These are phyloP conservation scores for Aspergillus campestris DNA, from an alignment of 495 filamentous ascomycete species.

Conservation along the genomic window DNA sequence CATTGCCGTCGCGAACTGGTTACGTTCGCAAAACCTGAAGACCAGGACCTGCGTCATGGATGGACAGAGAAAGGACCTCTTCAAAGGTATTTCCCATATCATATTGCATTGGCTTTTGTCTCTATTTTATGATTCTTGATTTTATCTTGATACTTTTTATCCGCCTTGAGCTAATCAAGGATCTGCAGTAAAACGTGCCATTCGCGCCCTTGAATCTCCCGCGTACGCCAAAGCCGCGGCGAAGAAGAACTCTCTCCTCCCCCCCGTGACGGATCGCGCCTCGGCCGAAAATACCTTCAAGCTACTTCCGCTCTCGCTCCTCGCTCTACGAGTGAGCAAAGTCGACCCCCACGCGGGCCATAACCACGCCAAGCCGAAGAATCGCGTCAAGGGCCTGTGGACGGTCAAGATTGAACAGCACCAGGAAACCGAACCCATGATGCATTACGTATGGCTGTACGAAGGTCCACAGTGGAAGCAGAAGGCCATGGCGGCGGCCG, in stretches of 20 bases:
- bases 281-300: constrained; percentile 90
- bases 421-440: constrained; percentile 81
- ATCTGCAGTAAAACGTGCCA: constrained; percentile 81
- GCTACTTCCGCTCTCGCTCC: constrained; percentile 87
- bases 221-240: constrained; percentile 74
- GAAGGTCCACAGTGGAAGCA: constrained; percentile 90
- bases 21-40: constrained; percentile 81
- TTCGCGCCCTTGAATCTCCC: constrained; percentile 83
- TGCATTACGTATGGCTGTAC: constrained; percentile 96
- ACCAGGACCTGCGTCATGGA: constrained; percentile 85
- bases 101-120: not conserved
- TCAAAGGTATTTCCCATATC: constrained; percentile 50
- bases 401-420: constrained; percentile 94
- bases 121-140: not conserved
- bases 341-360: constrained; percentile 65
- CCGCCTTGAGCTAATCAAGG: no score
- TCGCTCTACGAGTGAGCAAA: constrained; percentile 86
- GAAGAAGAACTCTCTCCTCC: constrained; percentile 81
- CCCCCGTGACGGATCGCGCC: constrained; percentile 75
- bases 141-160: no score
- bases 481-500: constrained; percentile 80
- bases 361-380: constrained; percentile 68
- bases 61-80: constrained; percentile 97
- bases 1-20: constrained; percentile 81
- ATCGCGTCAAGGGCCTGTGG: constrained; percentile 93